phyloP scores from a whole-genome alignment of 2,329 filamentous ascomycete species.

The Exophiala oligosperma region DNA sequence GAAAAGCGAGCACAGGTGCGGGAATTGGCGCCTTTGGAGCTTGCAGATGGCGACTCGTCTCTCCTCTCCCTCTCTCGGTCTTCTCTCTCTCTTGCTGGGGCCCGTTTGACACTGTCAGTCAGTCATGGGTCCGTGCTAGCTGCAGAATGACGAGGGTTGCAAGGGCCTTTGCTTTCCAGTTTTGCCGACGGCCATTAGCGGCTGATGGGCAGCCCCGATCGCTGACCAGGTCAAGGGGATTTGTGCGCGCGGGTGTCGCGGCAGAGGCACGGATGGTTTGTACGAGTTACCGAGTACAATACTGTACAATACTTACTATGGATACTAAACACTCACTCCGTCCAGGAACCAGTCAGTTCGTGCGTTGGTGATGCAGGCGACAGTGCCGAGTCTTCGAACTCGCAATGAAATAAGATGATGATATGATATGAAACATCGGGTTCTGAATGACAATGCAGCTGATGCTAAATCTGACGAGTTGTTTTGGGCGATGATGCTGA shows the following conservation, averaged over 20 bases:
- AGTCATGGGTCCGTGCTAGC: constrained; percentile 7
- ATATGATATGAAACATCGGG: no score
- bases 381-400: neutral
- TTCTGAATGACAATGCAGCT: no score
- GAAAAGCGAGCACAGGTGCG: constrained; percentile 3
- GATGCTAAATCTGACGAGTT: neutral
- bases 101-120: neutral
- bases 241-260: neutral
- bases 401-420: no score
- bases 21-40: constrained; percentile 16
- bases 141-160: constrained; percentile 3
- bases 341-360: neutral
- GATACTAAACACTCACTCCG: no score
- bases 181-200: constrained; percentile 1
- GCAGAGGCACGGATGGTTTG: neutral
- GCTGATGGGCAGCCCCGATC: neutral
- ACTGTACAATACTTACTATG: no score
- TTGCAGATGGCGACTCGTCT: constrained; percentile 14
- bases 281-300: no score
- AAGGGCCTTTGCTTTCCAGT: neutral
- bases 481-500: no score
- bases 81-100: constrained; percentile 7
- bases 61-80: neutral
- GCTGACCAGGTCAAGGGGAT: neutral
- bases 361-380: neutral